These are phyloP conservation scores for Termitomyces sp. DNA, from an alignment of 768 basidiomycete genomes.

Conservation along the genomic window DNA sequence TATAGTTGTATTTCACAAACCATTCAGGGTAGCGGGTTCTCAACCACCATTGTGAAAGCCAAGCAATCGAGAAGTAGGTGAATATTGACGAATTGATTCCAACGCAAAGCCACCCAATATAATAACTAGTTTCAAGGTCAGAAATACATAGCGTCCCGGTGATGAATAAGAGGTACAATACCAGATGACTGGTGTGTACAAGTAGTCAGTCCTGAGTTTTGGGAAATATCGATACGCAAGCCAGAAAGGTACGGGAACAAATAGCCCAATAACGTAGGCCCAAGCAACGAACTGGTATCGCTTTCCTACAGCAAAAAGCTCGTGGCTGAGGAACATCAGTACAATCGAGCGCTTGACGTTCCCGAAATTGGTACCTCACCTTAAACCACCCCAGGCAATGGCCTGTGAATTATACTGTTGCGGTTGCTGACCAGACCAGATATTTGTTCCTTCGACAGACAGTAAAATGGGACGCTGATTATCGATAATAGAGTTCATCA, in stretches of 20 bases:
- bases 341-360: background rate
- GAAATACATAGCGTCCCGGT: background rate
- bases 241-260: conserved; percentile 52
- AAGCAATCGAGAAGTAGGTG: conserved; percentile 35
- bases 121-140: conserved; percentile 25
- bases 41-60: conserved; percentile 43
- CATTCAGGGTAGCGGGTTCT: conserved; percentile 39
- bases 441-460: conserved; percentile 50
- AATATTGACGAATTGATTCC: conserved; percentile 44
- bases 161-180: conserved; percentile 13
- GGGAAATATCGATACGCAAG: conserved; percentile 38
- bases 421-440: conserved; percentile 44
- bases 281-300: conserved; percentile 46
- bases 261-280: conserved; percentile 42
- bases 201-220: conserved; percentile 37
- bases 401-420: conserved; percentile 49
- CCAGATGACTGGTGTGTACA: conserved; percentile 44
- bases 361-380: conserved; percentile 7
- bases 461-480: conserved; percentile 45
- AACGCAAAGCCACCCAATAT: conserved; percentile 43
- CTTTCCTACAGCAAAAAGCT: conserved; percentile 36
- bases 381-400: conserved; percentile 46
- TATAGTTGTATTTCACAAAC: conserved; percentile 41
- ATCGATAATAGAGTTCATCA: conserved; percentile 57
- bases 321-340: conserved; percentile 22